Evolutionary conservation across 495 filamentous ascomycete species (phyloP).

Genomic region (Thermochaetoides thermophila): DNA sequence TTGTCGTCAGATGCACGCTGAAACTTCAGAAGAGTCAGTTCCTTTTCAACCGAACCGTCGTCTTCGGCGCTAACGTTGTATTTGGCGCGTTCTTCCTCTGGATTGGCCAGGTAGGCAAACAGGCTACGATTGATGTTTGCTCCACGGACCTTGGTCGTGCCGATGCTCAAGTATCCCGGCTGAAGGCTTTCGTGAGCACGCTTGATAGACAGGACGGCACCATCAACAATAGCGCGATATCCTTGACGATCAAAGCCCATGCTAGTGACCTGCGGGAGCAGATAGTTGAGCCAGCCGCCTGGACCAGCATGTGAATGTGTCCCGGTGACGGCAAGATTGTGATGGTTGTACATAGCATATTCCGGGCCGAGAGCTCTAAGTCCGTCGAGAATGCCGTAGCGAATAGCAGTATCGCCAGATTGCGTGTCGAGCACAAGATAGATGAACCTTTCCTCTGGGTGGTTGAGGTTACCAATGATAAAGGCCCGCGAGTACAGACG

Average conservation of each 20-base stretch:
- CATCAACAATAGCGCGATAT: constrained; percentile 81
- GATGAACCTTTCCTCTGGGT: constrained; percentile 58
- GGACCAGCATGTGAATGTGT: constrained; percentile 92
- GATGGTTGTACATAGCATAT: constrained; percentile 60
- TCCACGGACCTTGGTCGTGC: constrained; percentile 57
- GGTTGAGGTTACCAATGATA: constrained; percentile 57
- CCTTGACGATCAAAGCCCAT: constrained; percentile 80
- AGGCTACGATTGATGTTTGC: constrained; percentile 85
- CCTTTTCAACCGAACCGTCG: constrained; percentile 69
- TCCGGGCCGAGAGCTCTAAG: constrained; percentile 49
- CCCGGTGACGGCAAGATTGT: constrained; percentile 81
- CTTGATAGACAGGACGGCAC: constrained; percentile 64
- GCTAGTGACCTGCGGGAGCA: constrained; percentile 86
- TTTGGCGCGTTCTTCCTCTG: constrained; percentile 54
- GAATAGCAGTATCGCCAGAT: constrained; percentile 79
- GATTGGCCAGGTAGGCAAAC: constrained; percentile 85
- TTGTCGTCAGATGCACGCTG: constrained; percentile 55
- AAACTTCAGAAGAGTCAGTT: constrained; percentile 72
- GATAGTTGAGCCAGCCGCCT: constrained; percentile 90
- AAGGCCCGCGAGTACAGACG: constrained; percentile 83
- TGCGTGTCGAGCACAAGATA: constrained; percentile 84
- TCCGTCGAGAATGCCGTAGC: constrained; percentile 69
- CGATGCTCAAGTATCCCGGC: constrained; percentile 57
- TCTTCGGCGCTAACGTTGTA: constrained; percentile 46
- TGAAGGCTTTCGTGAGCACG: constrained; percentile 64